phyloP scores from a whole-genome alignment of 1,284 basidiomycete species.

The Trichosporon sp. region DNA sequence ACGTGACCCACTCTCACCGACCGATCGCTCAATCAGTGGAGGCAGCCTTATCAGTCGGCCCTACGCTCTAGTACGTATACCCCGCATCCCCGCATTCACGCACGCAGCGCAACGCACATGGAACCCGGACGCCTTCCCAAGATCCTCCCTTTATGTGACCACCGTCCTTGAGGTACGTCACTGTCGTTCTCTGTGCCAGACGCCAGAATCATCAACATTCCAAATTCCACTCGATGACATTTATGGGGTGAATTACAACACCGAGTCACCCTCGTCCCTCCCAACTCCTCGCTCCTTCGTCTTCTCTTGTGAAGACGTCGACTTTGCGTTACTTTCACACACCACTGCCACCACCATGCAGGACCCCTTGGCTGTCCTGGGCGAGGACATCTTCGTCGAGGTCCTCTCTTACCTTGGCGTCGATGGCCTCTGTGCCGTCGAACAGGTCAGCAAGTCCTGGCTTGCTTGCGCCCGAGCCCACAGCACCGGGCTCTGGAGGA shows the following conservation, averaged over 20 bases:
- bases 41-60: not conserved
- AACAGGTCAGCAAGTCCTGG: slow-evolving; percentile 27
- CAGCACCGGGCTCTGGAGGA: slow-evolving; percentile 24
- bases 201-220: not conserved
- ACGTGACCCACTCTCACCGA: not conserved
- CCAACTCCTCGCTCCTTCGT: not conserved
- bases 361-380: slow-evolving; percentile 34
- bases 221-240: not conserved
- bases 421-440: slow-evolving; percentile 19
- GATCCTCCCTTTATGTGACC: no score
- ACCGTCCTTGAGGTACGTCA: not conserved
- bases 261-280: not conserved
- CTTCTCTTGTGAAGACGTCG: no score
- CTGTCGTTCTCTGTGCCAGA: not conserved
- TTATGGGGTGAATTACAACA: not conserved
- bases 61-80: not conserved
- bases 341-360: not conserved
- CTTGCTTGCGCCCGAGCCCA: slow-evolving; percentile 14
- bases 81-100: no score
- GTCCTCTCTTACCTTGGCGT: slow-evolving; percentile 30
- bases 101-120: no score
- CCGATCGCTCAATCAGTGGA: not conserved
- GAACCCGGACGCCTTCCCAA: no score
- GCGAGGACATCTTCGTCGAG: slow-evolving; percentile 33
- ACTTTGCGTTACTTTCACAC: not conserved